Evolutionary conservation across 2,329 filamentous ascomycete genomes (phyloP).

Genomic region (Camptophora hylomeconis): DNA sequence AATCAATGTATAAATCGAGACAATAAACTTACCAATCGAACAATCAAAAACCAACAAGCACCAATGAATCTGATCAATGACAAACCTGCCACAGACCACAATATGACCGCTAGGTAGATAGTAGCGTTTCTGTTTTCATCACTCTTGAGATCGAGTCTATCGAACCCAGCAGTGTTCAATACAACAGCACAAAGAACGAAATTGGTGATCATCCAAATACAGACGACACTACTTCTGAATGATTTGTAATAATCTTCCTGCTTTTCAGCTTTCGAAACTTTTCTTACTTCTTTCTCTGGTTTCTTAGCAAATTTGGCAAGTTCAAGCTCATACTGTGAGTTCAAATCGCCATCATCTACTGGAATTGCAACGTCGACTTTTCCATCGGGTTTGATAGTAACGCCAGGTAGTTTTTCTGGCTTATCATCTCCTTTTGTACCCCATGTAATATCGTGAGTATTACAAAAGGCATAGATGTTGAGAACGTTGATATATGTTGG

Average conservation of each 20-base stretch:
- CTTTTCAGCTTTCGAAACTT: slow-evolving; percentile 49
- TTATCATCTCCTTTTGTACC: slow-evolving; percentile 98
- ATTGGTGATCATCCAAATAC: slow-evolving; percentile 95
- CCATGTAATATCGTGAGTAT: slow-evolving; percentile 96
- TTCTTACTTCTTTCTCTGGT: slow-evolving; percentile 50
- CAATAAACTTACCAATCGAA: slow-evolving; percentile 58
- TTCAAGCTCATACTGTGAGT: slow-evolving; percentile 87
- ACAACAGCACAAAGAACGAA: slow-evolving; percentile 79
- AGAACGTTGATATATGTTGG: slow-evolving; percentile 97
- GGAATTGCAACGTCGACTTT: slow-evolving; percentile 82
- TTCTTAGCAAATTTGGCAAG: slow-evolving; percentile 62
- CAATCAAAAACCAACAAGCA: slow-evolving; percentile 82
- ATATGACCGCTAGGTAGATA: slow-evolving; percentile 73
- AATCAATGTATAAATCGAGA: slow-evolving; percentile 1
- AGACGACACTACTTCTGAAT: slow-evolving; percentile 79
- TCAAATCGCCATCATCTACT: slow-evolving; percentile 86
- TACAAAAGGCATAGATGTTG: slow-evolving; percentile 98
- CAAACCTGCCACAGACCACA: slow-evolving; percentile 79
- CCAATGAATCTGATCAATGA: slow-evolving; percentile 80
- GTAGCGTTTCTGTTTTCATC: slow-evolving; percentile 42
- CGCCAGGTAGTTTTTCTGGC: slow-evolving; percentile 74
- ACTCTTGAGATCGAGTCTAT: slow-evolving; percentile 40
- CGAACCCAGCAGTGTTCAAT: slow-evolving; percentile 70
- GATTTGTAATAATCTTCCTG: slow-evolving; percentile 98
- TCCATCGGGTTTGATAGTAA: slow-evolving; percentile 81